Percentiles rank a stretch among this genome's conserved stretches.
These are phyloP conservation scores for Mycena rosella DNA, from an alignment of 768 basidiomycete species.

Conservation along the genomic window DNA sequence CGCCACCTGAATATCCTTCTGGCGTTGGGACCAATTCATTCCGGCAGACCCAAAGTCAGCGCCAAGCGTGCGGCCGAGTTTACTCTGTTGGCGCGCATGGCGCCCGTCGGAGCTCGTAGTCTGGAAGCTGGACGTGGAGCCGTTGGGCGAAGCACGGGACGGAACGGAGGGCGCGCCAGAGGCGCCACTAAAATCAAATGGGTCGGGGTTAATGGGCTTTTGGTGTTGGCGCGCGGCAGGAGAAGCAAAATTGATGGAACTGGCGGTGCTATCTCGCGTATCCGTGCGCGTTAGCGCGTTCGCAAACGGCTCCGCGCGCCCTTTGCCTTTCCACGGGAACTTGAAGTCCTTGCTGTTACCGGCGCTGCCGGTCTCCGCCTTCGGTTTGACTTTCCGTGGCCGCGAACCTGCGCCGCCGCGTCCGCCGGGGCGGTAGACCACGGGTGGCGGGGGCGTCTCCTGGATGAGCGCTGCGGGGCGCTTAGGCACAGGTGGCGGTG, in stretches of 20 bases:
- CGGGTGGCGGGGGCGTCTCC: neutral
- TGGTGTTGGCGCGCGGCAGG: neutral
- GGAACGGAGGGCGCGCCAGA: neutral
- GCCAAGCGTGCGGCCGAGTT: slow-evolving; percentile 22
- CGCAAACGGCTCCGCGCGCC: neutral
- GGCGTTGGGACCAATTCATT: too few species aligned
- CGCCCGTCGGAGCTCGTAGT: neutral
- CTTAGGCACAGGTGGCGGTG: neutral
- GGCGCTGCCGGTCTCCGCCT: neutral
- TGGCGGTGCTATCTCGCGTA: slow-evolving; percentile 4
- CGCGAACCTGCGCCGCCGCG: slow-evolving; percentile 32
- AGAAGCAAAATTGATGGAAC: slow-evolving; percentile 8
- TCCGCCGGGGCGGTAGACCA: slow-evolving; percentile 18
- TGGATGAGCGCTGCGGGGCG: neutral
- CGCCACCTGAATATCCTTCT: too few species aligned
- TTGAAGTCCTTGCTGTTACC: slow-evolving; percentile 4
- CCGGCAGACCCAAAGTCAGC: too few species aligned
- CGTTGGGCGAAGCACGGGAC: neutral
- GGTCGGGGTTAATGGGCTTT: slow-evolving; percentile 9
- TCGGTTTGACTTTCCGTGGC: slow-evolving; percentile 12
- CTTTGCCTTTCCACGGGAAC: slow-evolving; percentile 27
- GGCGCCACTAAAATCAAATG: neutral
- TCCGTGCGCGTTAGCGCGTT: slow-evolving; percentile 22
- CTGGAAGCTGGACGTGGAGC: neutral
- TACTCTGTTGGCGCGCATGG: neutral